Evolutionary conservation across 2,329 filamentous ascomycete species (phyloP).

Genomic region (Macrophomina pseudophaseolina): DNA sequence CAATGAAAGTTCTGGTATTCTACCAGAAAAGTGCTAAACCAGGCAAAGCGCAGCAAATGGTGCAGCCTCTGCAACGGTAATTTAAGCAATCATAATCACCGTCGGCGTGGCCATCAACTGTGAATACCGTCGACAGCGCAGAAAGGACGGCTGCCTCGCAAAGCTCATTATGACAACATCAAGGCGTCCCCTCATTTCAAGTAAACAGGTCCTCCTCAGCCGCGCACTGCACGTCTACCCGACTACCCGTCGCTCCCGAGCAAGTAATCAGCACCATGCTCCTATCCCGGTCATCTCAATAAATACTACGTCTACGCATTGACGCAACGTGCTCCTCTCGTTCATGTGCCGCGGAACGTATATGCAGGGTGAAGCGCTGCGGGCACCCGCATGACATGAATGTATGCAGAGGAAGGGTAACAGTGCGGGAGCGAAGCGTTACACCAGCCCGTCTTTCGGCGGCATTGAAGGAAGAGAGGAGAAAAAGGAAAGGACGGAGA

Average conservation of each 20-base stretch:
- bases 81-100: neutral
- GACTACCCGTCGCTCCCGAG: neutral
- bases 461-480: neutral
- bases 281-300: neutral
- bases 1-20: no score
- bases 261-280: neutral
- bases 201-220: neutral
- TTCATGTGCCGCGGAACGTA: neutral
- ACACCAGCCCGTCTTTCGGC: neutral
- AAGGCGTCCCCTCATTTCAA: neutral
- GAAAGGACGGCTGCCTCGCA: no score
- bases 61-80: no score
- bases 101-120: neutral
- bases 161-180: no score
- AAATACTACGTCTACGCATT: no score
- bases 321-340: no score
- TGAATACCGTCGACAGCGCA: neutral
- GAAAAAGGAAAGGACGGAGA: neutral
- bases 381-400: neutral
- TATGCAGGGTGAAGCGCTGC: conserved; percentile 12
- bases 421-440: neutral
- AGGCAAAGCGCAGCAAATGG: no score
- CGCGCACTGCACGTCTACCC: neutral
- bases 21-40: no score
- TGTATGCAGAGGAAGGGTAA: neutral